Evolutionary conservation across 768 basidiomycete genomes (phyloP).

Genomic region (Lentinula boryana): DNA sequence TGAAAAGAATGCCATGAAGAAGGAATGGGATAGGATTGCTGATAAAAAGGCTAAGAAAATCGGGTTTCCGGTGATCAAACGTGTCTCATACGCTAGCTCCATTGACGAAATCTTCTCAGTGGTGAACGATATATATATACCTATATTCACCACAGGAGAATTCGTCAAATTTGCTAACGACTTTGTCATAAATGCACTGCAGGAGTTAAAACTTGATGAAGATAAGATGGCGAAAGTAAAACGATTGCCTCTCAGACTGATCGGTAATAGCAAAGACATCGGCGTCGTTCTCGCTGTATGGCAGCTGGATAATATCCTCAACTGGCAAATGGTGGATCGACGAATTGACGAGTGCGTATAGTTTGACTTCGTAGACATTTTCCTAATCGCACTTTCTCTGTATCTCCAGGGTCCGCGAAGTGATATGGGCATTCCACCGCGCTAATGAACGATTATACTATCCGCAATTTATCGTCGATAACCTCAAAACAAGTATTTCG

Average conservation of each 20-base stretch:
- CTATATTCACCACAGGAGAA: not conserved
- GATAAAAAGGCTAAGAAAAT: not conserved
- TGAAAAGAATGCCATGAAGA: not conserved
- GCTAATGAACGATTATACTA: not conserved
- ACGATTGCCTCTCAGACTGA: not conserved
- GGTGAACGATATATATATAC: slow-evolving; percentile 4
- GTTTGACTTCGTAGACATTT: not conserved
- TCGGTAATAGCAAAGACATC: not conserved
- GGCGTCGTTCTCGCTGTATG: not conserved
- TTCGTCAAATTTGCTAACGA: not conserved
- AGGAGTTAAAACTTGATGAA: not conserved
- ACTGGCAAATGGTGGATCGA: slow-evolving; percentile 5
- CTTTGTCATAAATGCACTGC: not conserved
- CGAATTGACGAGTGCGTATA: slow-evolving; percentile 2
- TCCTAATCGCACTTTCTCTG: not conserved
- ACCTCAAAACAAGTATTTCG: not conserved
- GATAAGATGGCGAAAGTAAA: not conserved
- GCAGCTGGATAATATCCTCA: not conserved
- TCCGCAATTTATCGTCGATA: not conserved
- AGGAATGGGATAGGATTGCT: not conserved
- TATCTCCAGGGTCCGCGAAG: not conserved
- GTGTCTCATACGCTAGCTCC: slow-evolving; percentile 10
- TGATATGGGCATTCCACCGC: slow-evolving; percentile 1
- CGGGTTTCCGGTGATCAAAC: not conserved
- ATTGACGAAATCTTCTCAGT: slow-evolving; percentile 6